Evolutionary conservation across 148 eudicot species (phyloP).

Genomic region (Pharnaceum exiguum): DNA sequence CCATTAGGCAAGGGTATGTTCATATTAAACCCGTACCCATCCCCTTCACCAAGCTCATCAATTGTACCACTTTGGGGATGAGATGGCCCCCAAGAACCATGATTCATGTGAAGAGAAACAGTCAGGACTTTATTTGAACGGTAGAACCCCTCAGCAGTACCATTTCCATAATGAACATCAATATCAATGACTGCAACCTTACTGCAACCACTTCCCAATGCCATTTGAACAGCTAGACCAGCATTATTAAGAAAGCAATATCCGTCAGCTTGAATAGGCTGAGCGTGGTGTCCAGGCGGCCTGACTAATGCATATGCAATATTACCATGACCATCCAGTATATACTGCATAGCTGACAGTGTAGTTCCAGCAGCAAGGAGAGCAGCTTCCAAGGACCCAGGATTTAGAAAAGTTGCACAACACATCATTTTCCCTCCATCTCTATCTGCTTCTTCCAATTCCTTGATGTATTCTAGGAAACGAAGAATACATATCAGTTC

Average conservation of each 20-base stretch:
- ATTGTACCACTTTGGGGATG: conserved; percentile 76
- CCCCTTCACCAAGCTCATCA: conserved; percentile 81
- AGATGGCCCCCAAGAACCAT: conserved; percentile 96
- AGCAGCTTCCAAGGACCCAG: conserved; percentile 88
- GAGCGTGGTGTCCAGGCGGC: conserved; percentile 98
- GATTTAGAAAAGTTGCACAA: conserved; percentile 71
- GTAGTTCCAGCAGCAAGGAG: conserved; percentile 92
- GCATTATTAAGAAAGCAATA: conserved; percentile 93
- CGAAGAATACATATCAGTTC: conserved; percentile 3
- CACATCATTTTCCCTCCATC: conserved; percentile 54
- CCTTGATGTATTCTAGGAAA: conserved; percentile 60
- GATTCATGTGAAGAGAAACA: conserved; percentile 94
- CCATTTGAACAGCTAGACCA: conserved; percentile 65
- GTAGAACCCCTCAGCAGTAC: conserved; percentile 90
- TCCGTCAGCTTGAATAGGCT: conserved; percentile 90
- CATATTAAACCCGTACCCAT: conserved; percentile 78
- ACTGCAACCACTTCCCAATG: conserved; percentile 46
- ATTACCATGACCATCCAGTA: conserved; percentile 58
- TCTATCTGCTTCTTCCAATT: conserved; percentile 64
- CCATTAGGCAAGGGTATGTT: conserved; percentile 92
- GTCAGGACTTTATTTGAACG: conserved; percentile 67
- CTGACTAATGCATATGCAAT: conserved; percentile 74
- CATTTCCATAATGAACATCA: conserved; percentile 96
- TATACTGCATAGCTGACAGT: conserved; percentile 66
- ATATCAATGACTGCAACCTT: conserved; percentile 84